phyloP scores from a whole-genome alignment of 2,329 filamentous ascomycete genomes.

The Clarireedia homoeocarpa region DNA sequence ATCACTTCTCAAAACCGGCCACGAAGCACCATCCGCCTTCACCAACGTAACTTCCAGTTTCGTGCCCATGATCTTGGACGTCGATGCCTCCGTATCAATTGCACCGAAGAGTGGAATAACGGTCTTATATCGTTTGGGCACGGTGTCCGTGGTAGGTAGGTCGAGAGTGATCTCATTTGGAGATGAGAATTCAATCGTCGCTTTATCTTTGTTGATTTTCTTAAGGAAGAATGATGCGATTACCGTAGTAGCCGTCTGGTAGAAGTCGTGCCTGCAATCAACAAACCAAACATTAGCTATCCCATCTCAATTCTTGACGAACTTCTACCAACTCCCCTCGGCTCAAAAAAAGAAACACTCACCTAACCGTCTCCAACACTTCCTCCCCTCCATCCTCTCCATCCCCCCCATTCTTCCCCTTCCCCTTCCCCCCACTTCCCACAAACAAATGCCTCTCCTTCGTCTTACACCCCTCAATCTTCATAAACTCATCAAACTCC shows the following conservation, averaged over 20 bases:
- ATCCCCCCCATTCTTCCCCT: slow-evolving; percentile 48
- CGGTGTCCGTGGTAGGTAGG: slow-evolving; percentile 70
- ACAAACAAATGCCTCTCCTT: slow-evolving; percentile 80
- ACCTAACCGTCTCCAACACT: slow-evolving; percentile 70
- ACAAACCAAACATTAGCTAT: slow-evolving; percentile 6
- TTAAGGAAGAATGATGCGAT: slow-evolving; percentile 93
- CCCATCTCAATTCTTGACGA: not conserved
- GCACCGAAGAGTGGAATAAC: slow-evolving; percentile 66
- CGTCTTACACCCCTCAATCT: slow-evolving; percentile 82
- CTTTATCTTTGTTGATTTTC: slow-evolving; percentile 81
- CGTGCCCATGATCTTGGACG: slow-evolving; percentile 60
- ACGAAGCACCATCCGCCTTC: slow-evolving; percentile 57
- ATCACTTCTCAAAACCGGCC: slow-evolving; percentile 60
- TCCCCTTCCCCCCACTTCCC: slow-evolving; percentile 64
- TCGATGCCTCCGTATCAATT: slow-evolving; percentile 60
- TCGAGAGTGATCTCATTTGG: slow-evolving; percentile 62
- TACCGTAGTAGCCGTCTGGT: slow-evolving; percentile 78
- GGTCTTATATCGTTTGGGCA: slow-evolving; percentile 68
- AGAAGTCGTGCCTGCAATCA: slow-evolving; percentile 69
- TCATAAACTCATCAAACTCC: slow-evolving; percentile 98
- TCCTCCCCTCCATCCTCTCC: slow-evolving; percentile 55
- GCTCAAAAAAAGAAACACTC: slow-evolving; percentile 26
- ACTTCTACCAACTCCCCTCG: not conserved
- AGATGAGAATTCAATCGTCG: slow-evolving; percentile 61
- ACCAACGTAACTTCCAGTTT: slow-evolving; percentile 60